phyloP scores from a whole-genome alignment of 75 land plant species.

The Cupressus sempervirens region DNA sequence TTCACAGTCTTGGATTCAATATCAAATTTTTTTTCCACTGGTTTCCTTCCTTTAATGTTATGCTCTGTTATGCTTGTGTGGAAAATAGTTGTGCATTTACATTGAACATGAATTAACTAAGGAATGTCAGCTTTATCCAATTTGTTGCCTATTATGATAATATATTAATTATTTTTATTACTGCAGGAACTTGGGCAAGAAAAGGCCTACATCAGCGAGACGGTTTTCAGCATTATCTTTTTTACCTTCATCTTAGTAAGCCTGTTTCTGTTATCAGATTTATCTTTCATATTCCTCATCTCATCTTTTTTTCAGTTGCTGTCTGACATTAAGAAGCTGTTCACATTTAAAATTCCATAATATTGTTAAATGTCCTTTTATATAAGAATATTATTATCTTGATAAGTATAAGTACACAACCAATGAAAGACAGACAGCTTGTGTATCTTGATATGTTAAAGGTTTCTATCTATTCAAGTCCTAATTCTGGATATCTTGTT shows the following conservation, averaged over 20 bases:
- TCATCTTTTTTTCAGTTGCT: background rate
- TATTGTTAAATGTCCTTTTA: background rate
- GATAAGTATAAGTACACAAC: background rate
- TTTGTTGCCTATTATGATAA: background rate
- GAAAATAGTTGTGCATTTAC: background rate
- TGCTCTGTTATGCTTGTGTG: background rate
- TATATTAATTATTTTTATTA: constrained; percentile 5
- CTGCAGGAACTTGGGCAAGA: constrained; percentile 82
- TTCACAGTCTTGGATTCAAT: background rate
- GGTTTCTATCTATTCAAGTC: background rate
- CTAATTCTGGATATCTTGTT: background rate
- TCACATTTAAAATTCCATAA: background rate
- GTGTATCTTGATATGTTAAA: background rate
- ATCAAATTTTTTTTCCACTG: background rate
- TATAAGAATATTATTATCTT: background rate
- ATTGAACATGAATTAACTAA: background rate
- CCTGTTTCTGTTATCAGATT: background rate
- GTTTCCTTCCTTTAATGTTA: background rate
- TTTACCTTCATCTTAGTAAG: constrained; percentile 76
- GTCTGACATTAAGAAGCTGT: background rate
- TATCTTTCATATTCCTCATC: background rate
- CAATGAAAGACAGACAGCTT: background rate
- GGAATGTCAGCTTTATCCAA: background rate
- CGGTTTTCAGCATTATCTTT: constrained; percentile 70
- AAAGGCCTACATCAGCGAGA: constrained; percentile 84